Evolutionary conservation across 805 yeast species (phyloP).

Genomic region (Metschnikowia orientalis): DNA sequence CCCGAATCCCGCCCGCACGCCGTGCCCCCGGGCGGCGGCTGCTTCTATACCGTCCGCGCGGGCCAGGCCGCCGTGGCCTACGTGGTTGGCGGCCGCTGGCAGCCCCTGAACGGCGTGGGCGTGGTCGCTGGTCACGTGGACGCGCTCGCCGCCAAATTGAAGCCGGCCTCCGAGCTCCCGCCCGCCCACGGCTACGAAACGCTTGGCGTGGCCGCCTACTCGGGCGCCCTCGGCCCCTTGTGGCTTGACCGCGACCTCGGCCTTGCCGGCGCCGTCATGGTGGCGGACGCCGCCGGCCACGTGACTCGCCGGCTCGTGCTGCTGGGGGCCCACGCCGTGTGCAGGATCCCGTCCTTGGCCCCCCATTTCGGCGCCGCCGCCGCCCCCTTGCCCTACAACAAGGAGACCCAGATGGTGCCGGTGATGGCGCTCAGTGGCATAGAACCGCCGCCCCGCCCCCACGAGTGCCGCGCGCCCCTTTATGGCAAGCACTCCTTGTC

Average conservation of each 20-base stretch:
- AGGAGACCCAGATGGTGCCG: constrained; percentile 38
- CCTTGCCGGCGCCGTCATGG: constrained; percentile 35
- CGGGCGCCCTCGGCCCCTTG: constrained; percentile 30
- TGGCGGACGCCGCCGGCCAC: constrained; percentile 20
- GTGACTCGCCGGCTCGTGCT: constrained; percentile 25
- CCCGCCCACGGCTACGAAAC: constrained; percentile 30
- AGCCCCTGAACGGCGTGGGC: constrained; percentile 25
- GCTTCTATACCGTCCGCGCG: constrained; percentile 28
- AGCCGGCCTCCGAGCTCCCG: constrained; percentile 24
- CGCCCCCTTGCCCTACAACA: constrained; percentile 26
- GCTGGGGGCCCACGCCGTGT: constrained; percentile 35
- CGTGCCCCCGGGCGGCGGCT: constrained; percentile 14
- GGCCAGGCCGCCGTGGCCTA: constrained; percentile 36
- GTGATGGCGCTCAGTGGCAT: constrained; percentile 26
- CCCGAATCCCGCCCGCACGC: constrained; percentile 20
- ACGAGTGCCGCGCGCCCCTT: constrained; percentile 26
- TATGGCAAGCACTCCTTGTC: constrained; percentile 29
- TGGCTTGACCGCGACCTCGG: constrained; percentile 44
- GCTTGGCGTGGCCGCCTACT: constrained; percentile 40
- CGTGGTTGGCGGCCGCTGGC: constrained; percentile 36
- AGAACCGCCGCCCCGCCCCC: constrained; percentile 21
- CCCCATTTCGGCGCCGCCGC: constrained; percentile 32
- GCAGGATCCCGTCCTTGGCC: constrained; percentile 38
- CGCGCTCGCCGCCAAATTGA: constrained; percentile 34
- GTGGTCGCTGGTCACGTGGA: constrained; percentile 35